Evolutionary conservation across 2,329 filamentous ascomycete species (phyloP).

Genomic region (Venturiaceae sp.): DNA sequence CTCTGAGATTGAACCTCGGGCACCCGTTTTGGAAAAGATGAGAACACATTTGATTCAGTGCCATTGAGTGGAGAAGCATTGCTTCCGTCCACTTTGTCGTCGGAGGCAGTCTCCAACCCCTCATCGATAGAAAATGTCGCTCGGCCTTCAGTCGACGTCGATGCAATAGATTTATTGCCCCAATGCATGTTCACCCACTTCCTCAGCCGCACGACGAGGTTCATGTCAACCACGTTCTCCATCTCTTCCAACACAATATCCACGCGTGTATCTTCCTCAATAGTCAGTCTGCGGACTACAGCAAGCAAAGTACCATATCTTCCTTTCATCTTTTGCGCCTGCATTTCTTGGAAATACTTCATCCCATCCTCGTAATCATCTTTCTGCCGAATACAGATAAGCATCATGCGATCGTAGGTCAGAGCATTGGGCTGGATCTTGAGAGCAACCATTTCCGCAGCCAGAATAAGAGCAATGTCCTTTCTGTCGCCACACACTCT

Average conservation of each 20-base stretch:
- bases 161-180: not conserved
- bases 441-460: slow-evolving; percentile 50
- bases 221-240: slow-evolving; percentile 12
- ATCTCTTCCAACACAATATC: slow-evolving; percentile 20
- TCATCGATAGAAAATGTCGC: not conserved
- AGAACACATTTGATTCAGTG: too few species aligned
- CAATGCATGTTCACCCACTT: not conserved
- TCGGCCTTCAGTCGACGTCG: not conserved
- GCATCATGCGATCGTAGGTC: slow-evolving; percentile 54
- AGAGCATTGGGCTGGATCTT: slow-evolving; percentile 43
- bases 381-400: slow-evolving; percentile 40
- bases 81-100: too few species aligned
- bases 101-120: too few species aligned
- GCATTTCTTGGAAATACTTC: slow-evolving; percentile 42
- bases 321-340: slow-evolving; percentile 15
- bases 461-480: slow-evolving; percentile 50
- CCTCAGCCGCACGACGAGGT: not conserved
- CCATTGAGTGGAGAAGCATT: too few species aligned
- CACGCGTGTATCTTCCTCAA: slow-evolving; percentile 21
- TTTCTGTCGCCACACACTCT: slow-evolving; percentile 29
- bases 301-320: slow-evolving; percentile 22
- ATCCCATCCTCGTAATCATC: slow-evolving; percentile 35
- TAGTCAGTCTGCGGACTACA: slow-evolving; percentile 18
- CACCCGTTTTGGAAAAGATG: too few species aligned
- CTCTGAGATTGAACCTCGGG: too few species aligned